These are phyloP conservation scores for Fusarium verticillioides DNA, from an alignment of 2,329 filamentous ascomycete species.

Conservation along the genomic window DNA sequence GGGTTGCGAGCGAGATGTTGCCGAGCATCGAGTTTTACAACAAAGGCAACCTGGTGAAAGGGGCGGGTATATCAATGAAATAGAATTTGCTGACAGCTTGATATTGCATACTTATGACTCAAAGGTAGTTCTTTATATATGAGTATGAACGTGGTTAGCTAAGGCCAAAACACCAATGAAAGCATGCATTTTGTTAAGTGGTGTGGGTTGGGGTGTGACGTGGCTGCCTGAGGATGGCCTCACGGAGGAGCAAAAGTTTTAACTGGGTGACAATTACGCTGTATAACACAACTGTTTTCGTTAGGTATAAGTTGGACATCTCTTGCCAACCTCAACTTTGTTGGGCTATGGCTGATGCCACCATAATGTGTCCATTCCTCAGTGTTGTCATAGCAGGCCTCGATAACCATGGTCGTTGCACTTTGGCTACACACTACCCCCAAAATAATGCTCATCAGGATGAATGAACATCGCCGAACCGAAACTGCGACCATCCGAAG, in stretches of 20 bases:
- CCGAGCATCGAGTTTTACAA: conserved; percentile 62
- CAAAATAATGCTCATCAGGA: conserved; percentile 1
- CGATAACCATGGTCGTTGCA: not conserved
- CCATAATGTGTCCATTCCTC: not conserved
- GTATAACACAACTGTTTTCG: not conserved
- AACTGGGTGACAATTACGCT: not conserved
- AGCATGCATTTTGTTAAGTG: not conserved
- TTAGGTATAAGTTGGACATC: not conserved
- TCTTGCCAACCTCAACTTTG: not conserved
- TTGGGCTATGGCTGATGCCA: not conserved
- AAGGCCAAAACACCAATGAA: conserved; percentile 3
- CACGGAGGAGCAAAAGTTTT: not conserved
- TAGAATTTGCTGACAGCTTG: conserved; percentile 4
- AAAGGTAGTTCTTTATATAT: not conserved
- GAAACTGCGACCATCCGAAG: conserved; percentile 60
- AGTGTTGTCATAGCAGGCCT: not conserved
- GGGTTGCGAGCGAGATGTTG: conserved; percentile 65
- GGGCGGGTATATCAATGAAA: conserved; percentile 49
- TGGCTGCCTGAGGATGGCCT: conserved; percentile 26
- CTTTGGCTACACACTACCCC: conserved; percentile 7
- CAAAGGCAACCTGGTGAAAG: conserved; percentile 61
- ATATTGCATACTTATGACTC: not conserved
- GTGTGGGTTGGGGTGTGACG: conserved; percentile 25
- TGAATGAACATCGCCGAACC: conserved; percentile 54
- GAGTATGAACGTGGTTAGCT: not conserved